Conservation (phyloP, 495 filamentous ascomycete species). For the Talaromyces adpressus region DNA sequence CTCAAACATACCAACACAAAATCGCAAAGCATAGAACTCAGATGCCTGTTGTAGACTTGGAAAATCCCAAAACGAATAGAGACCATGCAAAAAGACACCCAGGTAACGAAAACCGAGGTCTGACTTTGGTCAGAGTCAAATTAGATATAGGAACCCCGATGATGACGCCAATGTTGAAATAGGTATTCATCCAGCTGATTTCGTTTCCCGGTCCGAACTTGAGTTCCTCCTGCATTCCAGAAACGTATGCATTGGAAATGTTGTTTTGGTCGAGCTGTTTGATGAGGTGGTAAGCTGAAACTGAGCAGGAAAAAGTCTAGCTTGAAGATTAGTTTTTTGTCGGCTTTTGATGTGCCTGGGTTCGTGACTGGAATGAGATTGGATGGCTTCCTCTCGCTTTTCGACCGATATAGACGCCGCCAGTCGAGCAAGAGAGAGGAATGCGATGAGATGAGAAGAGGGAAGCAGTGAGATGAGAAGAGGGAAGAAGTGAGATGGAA, state of each 20-base stretch:
- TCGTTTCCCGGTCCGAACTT: constrained; percentile 28
- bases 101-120: constrained; percentile 43
- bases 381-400: too few relatives aligned
- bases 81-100: constrained; percentile 2
- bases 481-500: too few relatives aligned
- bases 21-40: constrained; percentile 1
- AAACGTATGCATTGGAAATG: constrained; percentile 26
- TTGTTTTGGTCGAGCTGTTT: constrained; percentile 11
- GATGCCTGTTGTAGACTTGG: not conserved
- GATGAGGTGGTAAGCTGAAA: not conserved
- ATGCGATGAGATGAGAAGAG: too few relatives aligned
- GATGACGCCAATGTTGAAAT: constrained; percentile 46
- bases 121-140: constrained; percentile 36
- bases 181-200: constrained; percentile 22
- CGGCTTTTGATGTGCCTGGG: constrained; percentile 11
- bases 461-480: too few relatives aligned
- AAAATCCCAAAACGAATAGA: constrained; percentile 3
- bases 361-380: too few relatives aligned
- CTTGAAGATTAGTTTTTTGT: constrained; percentile 10
- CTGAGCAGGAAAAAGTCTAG: constrained; percentile 9
- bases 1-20: constrained; percentile 8
- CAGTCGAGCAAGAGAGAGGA: too few relatives aligned
- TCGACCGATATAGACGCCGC: too few relatives aligned
- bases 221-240: constrained; percentile 31
- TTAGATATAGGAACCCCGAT: constrained; percentile 44